Evolutionary conservation across 2,329 filamentous ascomycete genomes (phyloP).

Genomic region (Tympanopsis confertula): DNA sequence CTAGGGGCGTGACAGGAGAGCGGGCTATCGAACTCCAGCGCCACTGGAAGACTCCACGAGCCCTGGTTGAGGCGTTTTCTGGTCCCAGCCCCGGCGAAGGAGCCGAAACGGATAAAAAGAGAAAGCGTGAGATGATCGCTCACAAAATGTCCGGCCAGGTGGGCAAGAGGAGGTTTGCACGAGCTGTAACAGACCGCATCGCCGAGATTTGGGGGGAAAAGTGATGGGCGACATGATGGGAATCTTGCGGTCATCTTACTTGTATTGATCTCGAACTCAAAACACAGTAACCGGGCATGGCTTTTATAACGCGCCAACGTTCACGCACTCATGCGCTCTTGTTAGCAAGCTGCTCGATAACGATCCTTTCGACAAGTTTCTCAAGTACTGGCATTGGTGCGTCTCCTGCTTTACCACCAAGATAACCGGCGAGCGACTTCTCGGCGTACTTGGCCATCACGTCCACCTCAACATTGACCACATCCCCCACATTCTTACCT

Average conservation of each 20-base stretch:
- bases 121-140: conserved; percentile 48
- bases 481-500: conserved; percentile 47
- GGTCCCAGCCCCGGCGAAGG: conserved; percentile 34
- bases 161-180: conserved; percentile 57
- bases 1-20: conserved; percentile 61
- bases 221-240: conserved; percentile 11
- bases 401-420: conserved; percentile 40
- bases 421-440: conserved; percentile 78
- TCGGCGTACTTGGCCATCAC: conserved; percentile 42
- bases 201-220: conserved; percentile 59
- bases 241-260: background rate
- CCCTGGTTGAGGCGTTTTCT: conserved; percentile 60
- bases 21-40: conserved; percentile 71
- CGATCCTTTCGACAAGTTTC: conserved; percentile 62
- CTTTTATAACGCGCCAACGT: too few relatives aligned
- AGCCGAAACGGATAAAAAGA: conserved; percentile 30
- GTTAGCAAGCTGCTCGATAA: conserved; percentile 65
- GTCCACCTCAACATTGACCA: conserved; percentile 57
- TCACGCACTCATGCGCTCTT: too few relatives aligned
- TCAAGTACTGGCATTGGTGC: conserved; percentile 47
- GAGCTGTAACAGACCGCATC: conserved; percentile 54
- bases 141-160: conserved; percentile 43
- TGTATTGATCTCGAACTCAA: background rate
- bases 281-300: too few relatives aligned
- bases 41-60: conserved; percentile 63